Conservation (phyloP, 768 basidiomycete genomes). For the Pleurotus pulmonarius region DNA sequence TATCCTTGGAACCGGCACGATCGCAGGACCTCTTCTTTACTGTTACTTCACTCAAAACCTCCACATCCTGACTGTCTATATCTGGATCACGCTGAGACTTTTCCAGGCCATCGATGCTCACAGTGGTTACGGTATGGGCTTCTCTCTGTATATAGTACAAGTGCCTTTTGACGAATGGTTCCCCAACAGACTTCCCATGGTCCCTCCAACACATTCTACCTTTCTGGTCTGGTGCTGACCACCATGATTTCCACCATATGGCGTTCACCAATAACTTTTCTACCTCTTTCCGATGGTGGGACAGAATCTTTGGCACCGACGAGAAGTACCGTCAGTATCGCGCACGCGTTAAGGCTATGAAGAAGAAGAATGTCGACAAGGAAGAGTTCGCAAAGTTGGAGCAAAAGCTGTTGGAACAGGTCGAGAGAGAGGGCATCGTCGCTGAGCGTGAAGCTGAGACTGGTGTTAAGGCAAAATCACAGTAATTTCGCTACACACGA, state of each 20-base stretch:
- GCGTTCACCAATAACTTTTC: constrained; percentile 92
- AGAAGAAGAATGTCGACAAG: constrained; percentile 52
- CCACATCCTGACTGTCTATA: constrained; percentile 90
- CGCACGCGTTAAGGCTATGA: constrained; percentile 57
- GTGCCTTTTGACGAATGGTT: background rate
- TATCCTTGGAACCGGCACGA: constrained; percentile 90
- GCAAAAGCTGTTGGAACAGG: constrained; percentile 59
- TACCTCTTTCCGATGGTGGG: constrained; percentile 93
- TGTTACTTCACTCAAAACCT: constrained; percentile 71
- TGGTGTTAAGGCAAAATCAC: constrained; percentile 29
- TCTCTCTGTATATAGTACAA: background rate
- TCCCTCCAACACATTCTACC: constrained; percentile 88
- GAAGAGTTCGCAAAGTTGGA: constrained; percentile 55
- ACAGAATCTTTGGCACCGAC: constrained; percentile 87
- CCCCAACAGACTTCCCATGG: constrained; percentile 86
- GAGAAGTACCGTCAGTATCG: constrained; percentile 83
- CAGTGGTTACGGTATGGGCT: constrained; percentile 80
- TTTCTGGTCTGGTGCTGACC: constrained; percentile 97
- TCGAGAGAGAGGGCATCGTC: constrained; percentile 67
- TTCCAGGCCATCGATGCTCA: constrained; percentile 98
- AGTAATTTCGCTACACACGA: constrained; percentile 15
- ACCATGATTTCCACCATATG: constrained; percentile 99
- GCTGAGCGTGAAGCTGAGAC: constrained; percentile 59
- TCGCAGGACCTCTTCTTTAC: constrained; percentile 84
- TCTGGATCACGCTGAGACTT: constrained; percentile 90